phyloP scores from a whole-genome alignment of 2,329 filamentous ascomycete species.

The Fusarium ambrosium region DNA sequence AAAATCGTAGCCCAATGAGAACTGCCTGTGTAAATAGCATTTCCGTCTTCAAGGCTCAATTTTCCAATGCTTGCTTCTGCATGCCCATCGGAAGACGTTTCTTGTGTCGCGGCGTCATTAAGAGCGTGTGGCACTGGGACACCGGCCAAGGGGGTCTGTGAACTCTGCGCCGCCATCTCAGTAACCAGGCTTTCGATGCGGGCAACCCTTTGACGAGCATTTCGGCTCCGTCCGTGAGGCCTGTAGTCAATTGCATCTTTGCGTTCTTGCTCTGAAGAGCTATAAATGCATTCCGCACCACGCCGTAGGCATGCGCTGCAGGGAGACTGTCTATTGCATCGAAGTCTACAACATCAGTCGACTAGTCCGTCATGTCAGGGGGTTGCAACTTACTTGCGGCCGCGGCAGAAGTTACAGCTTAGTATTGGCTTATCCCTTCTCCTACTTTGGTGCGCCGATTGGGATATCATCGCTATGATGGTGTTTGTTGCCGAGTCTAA shows the following conservation, averaged over 20 bases:
- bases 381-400: neutral
- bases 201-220: constrained; percentile 33
- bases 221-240: constrained; percentile 15
- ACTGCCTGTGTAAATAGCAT: constrained; percentile 18
- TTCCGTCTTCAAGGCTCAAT: neutral
- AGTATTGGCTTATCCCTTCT: neutral
- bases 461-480: neutral
- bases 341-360: constrained; percentile 7
- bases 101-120: neutral
- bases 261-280: constrained; percentile 30
- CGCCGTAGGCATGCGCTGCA: constrained; percentile 15
- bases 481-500: neutral
- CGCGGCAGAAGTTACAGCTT: neutral
- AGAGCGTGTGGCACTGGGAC: neutral
- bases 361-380: neutral
- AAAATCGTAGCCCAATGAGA: constrained; percentile 28
- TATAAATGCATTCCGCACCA: constrained; percentile 16
- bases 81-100: neutral
- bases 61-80: neutral
- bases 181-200: constrained; percentile 34
- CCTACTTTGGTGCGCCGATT: neutral
- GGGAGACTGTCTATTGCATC: constrained; percentile 24
- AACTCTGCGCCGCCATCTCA: constrained; percentile 20
- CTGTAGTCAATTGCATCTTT: constrained; percentile 36
- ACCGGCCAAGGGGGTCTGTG: neutral